Evolutionary conservation across 1,139 yeast species (phyloP).

Genomic region (Pichia sp.): DNA sequence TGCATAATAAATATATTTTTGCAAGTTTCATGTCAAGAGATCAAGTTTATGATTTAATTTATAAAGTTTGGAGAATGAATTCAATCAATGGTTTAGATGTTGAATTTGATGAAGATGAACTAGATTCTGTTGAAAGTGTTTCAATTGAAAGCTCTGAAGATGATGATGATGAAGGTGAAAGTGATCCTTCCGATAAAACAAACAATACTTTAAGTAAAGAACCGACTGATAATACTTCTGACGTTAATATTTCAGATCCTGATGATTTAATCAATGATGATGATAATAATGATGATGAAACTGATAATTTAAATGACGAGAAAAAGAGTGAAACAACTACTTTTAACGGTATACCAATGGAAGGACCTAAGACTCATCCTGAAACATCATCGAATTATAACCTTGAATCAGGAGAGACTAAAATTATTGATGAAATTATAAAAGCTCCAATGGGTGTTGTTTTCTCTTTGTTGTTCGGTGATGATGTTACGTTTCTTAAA

Average conservation of each 20-base stretch:
- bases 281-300: conserved; percentile 8
- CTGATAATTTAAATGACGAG: conserved; percentile 27
- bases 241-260: conserved; percentile 23
- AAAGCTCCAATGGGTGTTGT: conserved; percentile 83
- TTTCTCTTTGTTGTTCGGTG: conserved; percentile 63
- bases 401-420: conserved; percentile 52
- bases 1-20: conserved; percentile 64
- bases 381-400: conserved; percentile 46
- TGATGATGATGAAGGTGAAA: conserved; percentile 21
- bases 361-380: conserved; percentile 53
- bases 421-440: conserved; percentile 48
- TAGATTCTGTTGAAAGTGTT: conserved; percentile 3
- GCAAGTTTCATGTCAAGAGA: conserved; percentile 70
- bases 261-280: conserved; percentile 34
- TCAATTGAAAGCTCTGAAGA: background rate
- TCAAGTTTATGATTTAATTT: conserved; percentile 51
- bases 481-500: conserved; percentile 52
- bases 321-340: conserved; percentile 22
- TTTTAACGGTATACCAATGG: conserved; percentile 31
- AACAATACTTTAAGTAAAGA: background rate
- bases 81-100: conserved; percentile 15
- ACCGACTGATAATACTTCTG: conserved; percentile 12
- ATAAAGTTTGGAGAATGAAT: conserved; percentile 46
- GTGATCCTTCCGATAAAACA: conserved; percentile 4
- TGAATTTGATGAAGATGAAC: conserved; percentile 23